Conservation (phyloP, 768 basidiomycete species). For the Rhizopogon vesiculosus region DNA sequence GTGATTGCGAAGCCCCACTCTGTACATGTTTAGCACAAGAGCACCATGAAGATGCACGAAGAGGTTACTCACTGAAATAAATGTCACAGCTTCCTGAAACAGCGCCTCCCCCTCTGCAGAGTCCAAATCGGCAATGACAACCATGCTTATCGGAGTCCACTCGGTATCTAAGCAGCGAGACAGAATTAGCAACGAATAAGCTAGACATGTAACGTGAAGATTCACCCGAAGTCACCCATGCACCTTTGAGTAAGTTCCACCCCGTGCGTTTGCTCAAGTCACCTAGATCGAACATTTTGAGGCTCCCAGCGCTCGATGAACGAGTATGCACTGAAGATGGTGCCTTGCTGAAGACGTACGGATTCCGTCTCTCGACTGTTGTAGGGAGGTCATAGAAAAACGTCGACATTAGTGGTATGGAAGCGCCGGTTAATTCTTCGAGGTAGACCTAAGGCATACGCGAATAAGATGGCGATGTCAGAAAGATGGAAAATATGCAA, state of each 20-base stretch:
- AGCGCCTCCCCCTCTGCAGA: constrained; percentile 51
- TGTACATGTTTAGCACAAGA: constrained; percentile 19
- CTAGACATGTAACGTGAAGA: constrained; percentile 6
- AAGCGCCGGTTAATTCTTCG: constrained; percentile 51
- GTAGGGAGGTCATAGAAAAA: constrained; percentile 92
- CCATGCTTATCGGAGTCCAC: constrained; percentile 39
- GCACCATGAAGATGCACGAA: background rate
- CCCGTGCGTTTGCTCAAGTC: background rate
- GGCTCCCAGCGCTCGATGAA: constrained; percentile 43
- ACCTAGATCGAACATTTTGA: constrained; percentile 31
- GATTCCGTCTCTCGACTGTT: constrained; percentile 66
- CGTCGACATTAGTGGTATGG: constrained; percentile 46
- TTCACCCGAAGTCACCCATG: constrained; percentile 67
- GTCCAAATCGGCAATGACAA: constrained; percentile 79
- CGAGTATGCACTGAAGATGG: constrained; percentile 43
- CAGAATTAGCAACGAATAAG: background rate
- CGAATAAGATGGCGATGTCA: background rate
- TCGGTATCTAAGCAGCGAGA: constrained; percentile 7
- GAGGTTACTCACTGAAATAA: constrained; percentile 27
- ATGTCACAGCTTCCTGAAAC: constrained; percentile 58
- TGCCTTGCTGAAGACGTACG: constrained; percentile 57
- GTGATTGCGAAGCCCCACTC: constrained; percentile 42
- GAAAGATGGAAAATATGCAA: background rate
- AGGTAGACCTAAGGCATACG: constrained; percentile 44
- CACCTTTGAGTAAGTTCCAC: constrained; percentile 11